Evolutionary conservation across 2,329 filamentous ascomycete species (phyloP), one percentile per base, ranked within the genome.

Genomic region (Zymoseptoria ardabiliae): DNA sequence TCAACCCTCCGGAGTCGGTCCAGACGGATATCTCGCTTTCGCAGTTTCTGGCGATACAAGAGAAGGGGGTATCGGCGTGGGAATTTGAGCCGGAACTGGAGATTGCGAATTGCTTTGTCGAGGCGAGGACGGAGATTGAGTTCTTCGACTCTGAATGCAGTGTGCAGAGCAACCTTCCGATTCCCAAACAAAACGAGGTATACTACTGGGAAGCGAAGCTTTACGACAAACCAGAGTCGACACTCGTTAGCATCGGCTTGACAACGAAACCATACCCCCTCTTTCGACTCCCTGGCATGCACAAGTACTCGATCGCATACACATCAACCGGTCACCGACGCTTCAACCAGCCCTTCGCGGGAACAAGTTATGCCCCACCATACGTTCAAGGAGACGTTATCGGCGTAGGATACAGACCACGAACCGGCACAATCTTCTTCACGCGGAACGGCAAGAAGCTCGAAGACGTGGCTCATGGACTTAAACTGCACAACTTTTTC

Each of bases 151-250:
- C 91, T 2, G 94, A 96, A 73, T 97, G 93, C 78, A 96, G 92
- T 68, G 94, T 97, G 63, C 91, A 96, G 79, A 95, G 89, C 79
- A 99, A 99, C 70, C 77, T 99, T 49, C 94, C 94, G 0, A 91
- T 99, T 7, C 94, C 94, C 13, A 99, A 99, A 72, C 94, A 99
- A 72, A 99, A 99, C 71, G 94, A 99, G 71, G 93, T 97, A 10
- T 99, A 99, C 75, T 99, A 99, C 76, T 99, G 94, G 94, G 94
- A 99, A 75, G 90, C 92, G 58, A 99, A 99, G 79, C 88, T 99
- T 56, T 99, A 95, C 76, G 94, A 99, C 63, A 97, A 97, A 77
- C 91, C 94, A 3, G 94, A 97, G 64, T 85, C 79, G 60, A 96
- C 91, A 0, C 78, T 91, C 65, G 82, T 99, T 63, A 92, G 89